A percentile compares a stretch with the other conserved stretches of the same genome.
Evolutionary conservation across 169 alveolate species (phyloP).

Genomic region (Pseudocohnilembus persalinus): DNA sequence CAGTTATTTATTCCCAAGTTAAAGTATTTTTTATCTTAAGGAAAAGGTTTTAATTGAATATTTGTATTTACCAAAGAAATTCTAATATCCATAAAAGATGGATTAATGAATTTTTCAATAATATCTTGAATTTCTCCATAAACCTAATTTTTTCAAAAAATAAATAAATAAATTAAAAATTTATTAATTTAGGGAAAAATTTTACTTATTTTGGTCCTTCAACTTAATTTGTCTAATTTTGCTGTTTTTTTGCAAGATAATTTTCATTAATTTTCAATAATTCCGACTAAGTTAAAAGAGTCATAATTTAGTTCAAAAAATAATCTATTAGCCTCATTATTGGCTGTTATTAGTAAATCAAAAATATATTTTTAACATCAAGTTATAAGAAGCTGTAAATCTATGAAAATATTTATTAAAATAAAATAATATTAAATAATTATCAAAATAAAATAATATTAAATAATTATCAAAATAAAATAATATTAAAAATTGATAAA

Average conservation of each 20-base stretch:
- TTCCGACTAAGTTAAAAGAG: conserved; percentile 9
- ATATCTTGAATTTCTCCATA: background rate
- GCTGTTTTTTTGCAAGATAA: too few species aligned
- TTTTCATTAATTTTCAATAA: background rate
- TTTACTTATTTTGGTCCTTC: too few species aligned
- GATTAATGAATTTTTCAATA: background rate
- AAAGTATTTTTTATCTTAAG: background rate
- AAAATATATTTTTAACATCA: background rate
- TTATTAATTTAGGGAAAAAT: too few species aligned
- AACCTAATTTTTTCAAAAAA: too few species aligned
- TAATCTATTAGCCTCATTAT: conserved; percentile 22
- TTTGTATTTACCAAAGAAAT: background rate
- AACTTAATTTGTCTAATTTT: too few species aligned
- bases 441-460: too few species aligned
- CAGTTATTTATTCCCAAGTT: background rate
- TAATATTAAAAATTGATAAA: background rate
- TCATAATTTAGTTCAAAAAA: background rate
- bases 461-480: too few species aligned
- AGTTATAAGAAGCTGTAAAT: background rate
- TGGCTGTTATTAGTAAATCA: conserved; percentile 2
- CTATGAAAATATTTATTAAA: background rate
- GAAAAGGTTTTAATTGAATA: background rate
- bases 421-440: too few species aligned
- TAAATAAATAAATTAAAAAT: too few species aligned
- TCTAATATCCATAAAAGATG: background rate